Evolutionary conservation across 2,329 filamentous ascomycete species (phyloP), one percentile per base, ranked within the genome.

Genomic region (Tothia fuscella): DNA sequence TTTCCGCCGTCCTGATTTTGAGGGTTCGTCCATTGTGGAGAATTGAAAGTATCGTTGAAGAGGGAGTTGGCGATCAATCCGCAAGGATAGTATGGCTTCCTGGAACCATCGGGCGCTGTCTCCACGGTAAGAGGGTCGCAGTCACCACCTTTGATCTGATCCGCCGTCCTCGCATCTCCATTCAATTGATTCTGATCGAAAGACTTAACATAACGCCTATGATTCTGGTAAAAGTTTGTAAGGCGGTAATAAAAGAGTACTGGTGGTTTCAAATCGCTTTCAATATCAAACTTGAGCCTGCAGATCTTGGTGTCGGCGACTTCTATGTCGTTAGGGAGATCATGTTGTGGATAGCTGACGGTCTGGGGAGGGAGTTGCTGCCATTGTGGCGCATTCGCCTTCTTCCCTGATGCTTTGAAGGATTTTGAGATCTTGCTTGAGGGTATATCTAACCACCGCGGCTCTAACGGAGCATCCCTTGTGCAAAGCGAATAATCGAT

Each of bases 151-250:
- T 71, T 63, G 50, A 96, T 82, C 2, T 74, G 71, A 26, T 51
- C 52, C 44, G 71, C 72, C 24, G 68, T 66, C 14, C 82, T 72
- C 9, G 70, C 71, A 5, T 77, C 67, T 34, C 88, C 91, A 50
- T 80, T 82, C 41, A 98, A 70, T 62, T 98, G 91, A 40, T 83
- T 71, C 44, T 80, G 72, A 55, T 88, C 82, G 54, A 93, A 82
- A 1, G 85, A 93, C 56, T 86, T 83, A 46, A 95, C 91, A 52
- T 98, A 98, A 61, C 89, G 80, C 50, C 91, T 82, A 59, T 98
- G 91, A 59, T 98, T 98, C 63, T 98, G 91, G 67, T 96, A 96
- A 66, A 98, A 98, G 65, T 96, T 94, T 44, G 86, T 89, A 48
- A 98, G 78, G 51, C 82, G 82, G 63, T 98, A 98, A 68, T 95